phyloP scores from a whole-genome alignment of 345 rosid genomes.

The Populus ilicifolia region DNA sequence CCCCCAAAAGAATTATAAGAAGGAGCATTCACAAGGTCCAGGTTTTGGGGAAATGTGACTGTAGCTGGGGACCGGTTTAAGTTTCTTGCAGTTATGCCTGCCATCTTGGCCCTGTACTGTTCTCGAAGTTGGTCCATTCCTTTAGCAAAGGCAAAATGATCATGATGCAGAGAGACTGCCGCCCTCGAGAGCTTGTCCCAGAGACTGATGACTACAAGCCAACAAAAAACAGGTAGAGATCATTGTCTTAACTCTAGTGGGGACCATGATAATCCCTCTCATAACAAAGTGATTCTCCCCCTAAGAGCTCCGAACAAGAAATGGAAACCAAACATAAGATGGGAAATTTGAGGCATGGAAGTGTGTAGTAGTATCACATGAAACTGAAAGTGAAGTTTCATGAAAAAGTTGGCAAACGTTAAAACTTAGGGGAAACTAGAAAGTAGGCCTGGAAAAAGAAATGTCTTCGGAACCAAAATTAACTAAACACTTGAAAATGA shows the following conservation, averaged over 20 bases:
- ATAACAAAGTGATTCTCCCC: not conserved
- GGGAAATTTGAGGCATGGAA: not conserved
- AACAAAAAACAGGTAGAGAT: not conserved
- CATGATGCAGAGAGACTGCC: conserved; percentile 18
- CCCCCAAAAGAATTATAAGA: not conserved
- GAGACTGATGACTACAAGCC: not conserved
- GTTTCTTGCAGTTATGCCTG: conserved; percentile 2
- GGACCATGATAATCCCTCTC: not conserved
- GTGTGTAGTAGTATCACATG: not conserved
- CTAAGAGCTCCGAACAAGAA: no score
- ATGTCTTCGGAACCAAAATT: not conserved
- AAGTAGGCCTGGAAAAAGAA: not conserved
- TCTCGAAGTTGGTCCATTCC: conserved; percentile 7
- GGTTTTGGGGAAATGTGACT: conserved; percentile 23
- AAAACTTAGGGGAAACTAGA: not conserved
- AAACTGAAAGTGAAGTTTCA: not conserved
- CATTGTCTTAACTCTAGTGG: not conserved
- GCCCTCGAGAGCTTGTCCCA: conserved; percentile 15
- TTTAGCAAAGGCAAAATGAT: conserved; percentile 11
- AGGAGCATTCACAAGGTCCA: conserved; percentile 3
- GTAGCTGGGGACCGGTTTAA: conserved; percentile 11
- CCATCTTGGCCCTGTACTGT: not conserved
- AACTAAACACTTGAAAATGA: not conserved
- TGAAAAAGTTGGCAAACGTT: not conserved
- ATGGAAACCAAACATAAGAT: not conserved